Base-by-base conservation (phyloP, 2,329 filamentous ascomycete species). In the Aspergillus fijiensis region DNA sequence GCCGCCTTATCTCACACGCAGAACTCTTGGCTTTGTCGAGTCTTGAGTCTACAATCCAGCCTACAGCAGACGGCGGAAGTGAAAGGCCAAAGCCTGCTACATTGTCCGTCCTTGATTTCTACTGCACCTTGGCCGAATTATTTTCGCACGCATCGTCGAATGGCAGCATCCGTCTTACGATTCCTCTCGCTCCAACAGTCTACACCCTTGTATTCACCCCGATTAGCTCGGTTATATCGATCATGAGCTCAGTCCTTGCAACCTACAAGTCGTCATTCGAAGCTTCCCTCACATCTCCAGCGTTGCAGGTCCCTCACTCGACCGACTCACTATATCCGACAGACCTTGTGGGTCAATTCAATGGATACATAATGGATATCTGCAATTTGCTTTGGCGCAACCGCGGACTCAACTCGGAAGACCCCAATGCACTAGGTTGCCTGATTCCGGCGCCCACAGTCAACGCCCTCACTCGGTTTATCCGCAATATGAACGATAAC, bases 301-400 rank as follows among this genome's bases (percentile, higher is more conserved):
- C 61, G 10, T 67, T 69, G 56, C 79, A 70, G 62, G 70, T 67
- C 66, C 73, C 66, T 66, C 74, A 65, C 51, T 71, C 54, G 45
- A 59, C 65, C 51, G 67, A 69, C 63, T 74, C 64, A n/a, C 65
- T 75, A 62, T 89, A 88, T 62, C 81, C 86, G 29, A 80, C 84
- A 48, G 76, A 80, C 33, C 85, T 89, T 58, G 84, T 92, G 47
- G 85, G 86, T 64, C 78, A 83, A 25, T 93, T 95, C 78, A 96
- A 96, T 72, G 89, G 89, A 23, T 92, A 89, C 72, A 83, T 96
- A 33, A 93, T 95, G 86, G 92, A 96, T 71, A 84, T 92, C 33
- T 93, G 91, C 79, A 96, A 96, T 71, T 86, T 90, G 54, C 74
- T 95, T 51, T 96, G 91, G 91, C 85, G 91, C 9, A 85, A 85